Evolutionary conservation across 805 yeast species (phyloP).

Genomic region (Myxozyma geophila): DNA sequence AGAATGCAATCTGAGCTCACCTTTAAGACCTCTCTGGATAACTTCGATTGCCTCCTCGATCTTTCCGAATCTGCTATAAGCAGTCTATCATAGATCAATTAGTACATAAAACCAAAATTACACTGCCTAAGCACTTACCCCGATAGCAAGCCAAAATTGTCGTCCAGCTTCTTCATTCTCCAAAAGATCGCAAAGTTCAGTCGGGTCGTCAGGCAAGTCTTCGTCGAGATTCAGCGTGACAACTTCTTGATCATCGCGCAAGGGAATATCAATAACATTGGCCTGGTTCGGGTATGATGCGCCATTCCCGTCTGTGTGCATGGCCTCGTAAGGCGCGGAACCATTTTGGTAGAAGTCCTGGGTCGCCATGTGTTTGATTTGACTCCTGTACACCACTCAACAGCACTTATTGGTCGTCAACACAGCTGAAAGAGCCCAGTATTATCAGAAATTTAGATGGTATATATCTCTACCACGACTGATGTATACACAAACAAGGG

Average conservation of each 20-base stretch:
- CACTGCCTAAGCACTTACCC: constrained; percentile 44
- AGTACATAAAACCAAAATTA: not conserved
- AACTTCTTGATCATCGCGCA: constrained; percentile 76
- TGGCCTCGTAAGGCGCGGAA: constrained; percentile 14
- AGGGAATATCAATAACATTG: constrained; percentile 68
- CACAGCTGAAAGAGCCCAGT: too few relatives aligned
- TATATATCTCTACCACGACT: too few relatives aligned
- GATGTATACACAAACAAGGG: too few relatives aligned
- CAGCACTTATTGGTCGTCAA: too few relatives aligned
- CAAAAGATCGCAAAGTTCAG: constrained; percentile 75
- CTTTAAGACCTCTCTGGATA: constrained; percentile 61
- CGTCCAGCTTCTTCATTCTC: constrained; percentile 77
- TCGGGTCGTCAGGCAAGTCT: constrained; percentile 88
- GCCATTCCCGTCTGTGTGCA: constrained; percentile 2
- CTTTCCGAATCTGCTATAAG: constrained; percentile 69
- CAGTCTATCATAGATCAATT: constrained; percentile 46
- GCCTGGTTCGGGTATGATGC: constrained; percentile 8
- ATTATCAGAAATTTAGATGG: too few relatives aligned
- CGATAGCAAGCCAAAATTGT: constrained; percentile 83
- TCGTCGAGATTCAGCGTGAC: constrained; percentile 80
- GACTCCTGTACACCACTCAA: too few relatives aligned
- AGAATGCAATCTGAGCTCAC: not conserved
- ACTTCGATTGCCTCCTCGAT: constrained; percentile 67
- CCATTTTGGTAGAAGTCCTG: not conserved
- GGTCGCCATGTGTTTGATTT: constrained; percentile 2